Percentiles rank a stretch among this genome's conserved stretches.
Evolutionary conservation across 257 asterid species (phyloP).

Genomic region (Galeopsis tetrahit): DNA sequence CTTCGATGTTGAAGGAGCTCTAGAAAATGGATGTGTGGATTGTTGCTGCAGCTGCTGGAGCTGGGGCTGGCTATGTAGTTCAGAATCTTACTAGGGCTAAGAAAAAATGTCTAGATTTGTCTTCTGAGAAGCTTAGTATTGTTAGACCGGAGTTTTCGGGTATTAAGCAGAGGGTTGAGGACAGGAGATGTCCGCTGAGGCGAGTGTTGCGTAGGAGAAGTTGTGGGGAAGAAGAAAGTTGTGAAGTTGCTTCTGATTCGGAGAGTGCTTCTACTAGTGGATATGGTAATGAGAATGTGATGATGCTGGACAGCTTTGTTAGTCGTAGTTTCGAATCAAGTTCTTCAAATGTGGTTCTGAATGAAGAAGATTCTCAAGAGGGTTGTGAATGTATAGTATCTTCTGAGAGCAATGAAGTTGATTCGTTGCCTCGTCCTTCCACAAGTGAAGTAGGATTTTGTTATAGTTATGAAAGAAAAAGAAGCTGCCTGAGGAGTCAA

Average conservation of each 20-base stretch:
- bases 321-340: slow-evolving; percentile 33
- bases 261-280: slow-evolving; percentile 51
- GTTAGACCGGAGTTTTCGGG: slow-evolving; percentile 33
- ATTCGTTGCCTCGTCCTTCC: slow-evolving; percentile 41
- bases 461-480: slow-evolving; percentile 50
- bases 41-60: slow-evolving; percentile 82
- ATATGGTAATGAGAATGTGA: slow-evolving; percentile 35
- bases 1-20: slow-evolving; percentile 21
- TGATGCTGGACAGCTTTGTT: neutral
- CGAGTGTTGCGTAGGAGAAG: slow-evolving; percentile 31
- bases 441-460: slow-evolving; percentile 48
- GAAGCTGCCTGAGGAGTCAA: slow-evolving; percentile 59
- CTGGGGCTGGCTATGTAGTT: slow-evolving; percentile 72
- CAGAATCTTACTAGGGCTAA: slow-evolving; percentile 56
- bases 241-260: slow-evolving; percentile 33
- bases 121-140: slow-evolving; percentile 37
- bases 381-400: slow-evolving; percentile 37
- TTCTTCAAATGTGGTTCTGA: slow-evolving; percentile 25
- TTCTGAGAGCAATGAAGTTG: slow-evolving; percentile 40
- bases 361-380: slow-evolving; percentile 39
- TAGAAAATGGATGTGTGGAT: slow-evolving; percentile 71
- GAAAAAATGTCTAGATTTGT: slow-evolving; percentile 42
- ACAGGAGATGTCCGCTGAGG: slow-evolving; percentile 32
- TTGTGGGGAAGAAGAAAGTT: slow-evolving; percentile 43
- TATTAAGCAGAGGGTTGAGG: slow-evolving; percentile 32